Conservation (phyloP, 2,329 filamentous ascomycete genomes). For the Emergomyces orientalis region DNA sequence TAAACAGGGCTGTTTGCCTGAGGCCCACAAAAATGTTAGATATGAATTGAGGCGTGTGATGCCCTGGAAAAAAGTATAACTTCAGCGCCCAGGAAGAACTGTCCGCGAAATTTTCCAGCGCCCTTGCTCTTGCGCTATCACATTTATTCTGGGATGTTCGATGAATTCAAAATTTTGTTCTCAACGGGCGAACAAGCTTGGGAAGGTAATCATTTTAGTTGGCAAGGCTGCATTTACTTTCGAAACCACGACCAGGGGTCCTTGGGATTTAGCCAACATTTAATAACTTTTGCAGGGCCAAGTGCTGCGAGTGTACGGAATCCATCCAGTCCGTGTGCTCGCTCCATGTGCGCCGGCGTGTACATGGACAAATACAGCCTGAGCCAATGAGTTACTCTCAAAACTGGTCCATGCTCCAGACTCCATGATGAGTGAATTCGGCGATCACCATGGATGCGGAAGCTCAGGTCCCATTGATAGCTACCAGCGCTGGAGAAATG, state of each 20-base stretch:
- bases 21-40: background rate
- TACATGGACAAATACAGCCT: no score
- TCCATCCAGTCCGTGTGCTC: no score
- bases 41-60: background rate
- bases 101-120: background rate
- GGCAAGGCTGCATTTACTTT: background rate
- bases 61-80: background rate
- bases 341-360: no score
- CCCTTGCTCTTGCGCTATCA: background rate
- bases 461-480: no score
- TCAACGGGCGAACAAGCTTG: background rate
- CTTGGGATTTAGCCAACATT: background rate
- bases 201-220: background rate
- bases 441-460: no score
- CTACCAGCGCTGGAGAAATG: no score
- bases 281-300: no score
- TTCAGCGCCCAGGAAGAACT: background rate
- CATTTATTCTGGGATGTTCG: background rate
- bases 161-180: background rate
- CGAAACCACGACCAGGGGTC: background rate
- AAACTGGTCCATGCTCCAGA: no score
- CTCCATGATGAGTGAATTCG: no score
- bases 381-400: no score
- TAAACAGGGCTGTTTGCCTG: background rate
- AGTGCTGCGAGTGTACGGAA: no score